A percentile compares a stretch with the other conserved stretches of the same genome.
phyloP scores from a whole-genome alignment of 768 basidiomycete genomes.

The Suillus hirtellus region DNA sequence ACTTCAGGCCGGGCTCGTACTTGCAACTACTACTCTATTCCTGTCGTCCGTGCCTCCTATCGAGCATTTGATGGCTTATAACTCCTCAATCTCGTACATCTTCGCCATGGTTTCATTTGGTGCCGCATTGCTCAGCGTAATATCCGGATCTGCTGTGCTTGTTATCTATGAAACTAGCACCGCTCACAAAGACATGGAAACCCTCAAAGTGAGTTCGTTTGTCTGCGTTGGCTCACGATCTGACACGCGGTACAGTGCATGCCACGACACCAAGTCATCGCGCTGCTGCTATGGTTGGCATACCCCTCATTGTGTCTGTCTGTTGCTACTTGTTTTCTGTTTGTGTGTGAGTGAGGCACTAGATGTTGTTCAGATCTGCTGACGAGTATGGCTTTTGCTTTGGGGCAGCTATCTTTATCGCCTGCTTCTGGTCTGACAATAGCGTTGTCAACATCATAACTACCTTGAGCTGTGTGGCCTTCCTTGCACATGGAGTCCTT shows the following conservation, averaged over 20 bases:
- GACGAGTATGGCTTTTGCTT: not conserved
- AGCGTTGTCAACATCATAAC: not conserved
- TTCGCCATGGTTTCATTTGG: not conserved
- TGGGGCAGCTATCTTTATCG: not conserved
- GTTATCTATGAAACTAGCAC: not conserved
- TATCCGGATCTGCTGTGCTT: conserved; percentile 2
- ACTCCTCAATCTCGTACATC: not conserved
- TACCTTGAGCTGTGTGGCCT: not conserved
- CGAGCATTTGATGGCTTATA: not conserved
- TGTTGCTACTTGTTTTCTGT: not conserved
- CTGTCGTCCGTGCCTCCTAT: not conserved
- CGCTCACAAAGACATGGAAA: not conserved
- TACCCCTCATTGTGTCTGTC: conserved; percentile 3
- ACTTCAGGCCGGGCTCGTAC: conserved; percentile 4
- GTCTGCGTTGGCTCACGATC: not conserved
- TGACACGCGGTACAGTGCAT: not conserved
- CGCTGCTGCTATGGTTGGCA: conserved; percentile 1
- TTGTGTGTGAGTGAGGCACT: not conserved
- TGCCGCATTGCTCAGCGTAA: conserved; percentile 2
- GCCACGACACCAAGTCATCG: not conserved
- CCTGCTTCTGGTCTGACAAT: conserved; percentile 1
- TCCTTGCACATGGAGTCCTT: not conserved
- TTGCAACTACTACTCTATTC: conserved; percentile 1
- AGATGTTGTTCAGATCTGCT: not conserved
- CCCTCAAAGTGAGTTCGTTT: not conserved